Percentiles rank a stretch among this genome's conserved stretches.
Conservation (phyloP, 2,329 filamentous ascomycete species). For the Colletotrichum salicis region DNA sequence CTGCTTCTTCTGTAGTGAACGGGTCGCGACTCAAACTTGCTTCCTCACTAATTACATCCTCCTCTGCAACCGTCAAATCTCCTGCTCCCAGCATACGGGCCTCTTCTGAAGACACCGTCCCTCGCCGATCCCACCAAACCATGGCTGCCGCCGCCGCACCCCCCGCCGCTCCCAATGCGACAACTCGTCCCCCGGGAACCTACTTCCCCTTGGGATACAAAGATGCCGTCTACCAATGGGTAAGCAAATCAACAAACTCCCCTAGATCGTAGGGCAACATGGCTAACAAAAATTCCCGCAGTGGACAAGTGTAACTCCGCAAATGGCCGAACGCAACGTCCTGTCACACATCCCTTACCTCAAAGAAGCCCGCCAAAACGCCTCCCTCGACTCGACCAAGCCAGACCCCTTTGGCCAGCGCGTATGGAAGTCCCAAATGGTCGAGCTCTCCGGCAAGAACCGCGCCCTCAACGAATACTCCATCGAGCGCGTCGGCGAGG, state of each 20-base stretch:
- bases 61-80: conserved; percentile 25
- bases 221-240: conserved; percentile 92
- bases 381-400: conserved; percentile 57
- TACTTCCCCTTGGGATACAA: conserved; percentile 92
- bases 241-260: conserved; percentile 52
- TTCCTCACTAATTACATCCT: conserved; percentile 35
- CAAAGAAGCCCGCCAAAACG: conserved; percentile 76
- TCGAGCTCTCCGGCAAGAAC: conserved; percentile 85
- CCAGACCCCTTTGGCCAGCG: conserved; percentile 84
- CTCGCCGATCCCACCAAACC: conserved; percentile 32
- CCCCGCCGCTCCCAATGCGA: conserved; percentile 28
- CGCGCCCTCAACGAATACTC: conserved; percentile 93
- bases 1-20: conserved; percentile 51
- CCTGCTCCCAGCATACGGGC: conserved; percentile 14
- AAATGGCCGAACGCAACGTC: conserved; percentile 87
- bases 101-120: conserved; percentile 24
- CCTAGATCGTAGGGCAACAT: background rate
- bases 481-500: conserved; percentile 83
- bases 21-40: conserved; percentile 53
- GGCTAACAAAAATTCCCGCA: conserved; percentile 48
- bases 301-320: conserved; percentile 89
- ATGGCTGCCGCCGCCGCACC: conserved; percentile 32
- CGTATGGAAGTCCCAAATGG: conserved; percentile 86
- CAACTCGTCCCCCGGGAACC: conserved; percentile 41
- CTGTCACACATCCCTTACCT: conserved; percentile 88